phyloP scores from a whole-genome alignment of 768 basidiomycete genomes.

The Sutorius australiensis region DNA sequence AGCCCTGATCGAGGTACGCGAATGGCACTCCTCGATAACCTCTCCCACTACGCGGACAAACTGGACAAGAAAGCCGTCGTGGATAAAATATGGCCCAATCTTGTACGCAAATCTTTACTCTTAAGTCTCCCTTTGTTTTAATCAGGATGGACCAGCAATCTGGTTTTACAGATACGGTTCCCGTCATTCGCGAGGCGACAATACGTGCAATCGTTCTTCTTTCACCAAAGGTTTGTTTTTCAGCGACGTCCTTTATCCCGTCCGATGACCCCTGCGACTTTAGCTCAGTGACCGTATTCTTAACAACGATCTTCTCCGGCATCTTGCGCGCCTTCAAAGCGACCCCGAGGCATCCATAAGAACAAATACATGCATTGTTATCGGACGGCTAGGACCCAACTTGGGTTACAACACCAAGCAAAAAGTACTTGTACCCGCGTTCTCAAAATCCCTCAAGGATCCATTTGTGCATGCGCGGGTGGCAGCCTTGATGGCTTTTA shows the following conservation, averaged over 20 bases:
- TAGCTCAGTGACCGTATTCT: constrained; percentile 88
- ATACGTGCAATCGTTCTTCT: constrained; percentile 82
- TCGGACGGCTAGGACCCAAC: constrained; percentile 84
- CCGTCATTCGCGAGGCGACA: constrained; percentile 92
- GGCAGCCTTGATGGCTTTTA: constrained; percentile 92
- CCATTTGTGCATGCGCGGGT: constrained; percentile 89
- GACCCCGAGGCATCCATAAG: constrained; percentile 94
- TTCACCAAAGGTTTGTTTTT: constrained; percentile 66
- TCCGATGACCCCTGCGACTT: background rate
- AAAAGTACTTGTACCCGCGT: constrained; percentile 97
- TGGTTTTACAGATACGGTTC: constrained; percentile 92
- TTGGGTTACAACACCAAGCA: constrained; percentile 86
- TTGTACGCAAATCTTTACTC: constrained; percentile 44
- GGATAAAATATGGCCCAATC: constrained; percentile 89
- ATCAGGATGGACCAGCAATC: constrained; percentile 61
- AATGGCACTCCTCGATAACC: constrained; percentile 87
- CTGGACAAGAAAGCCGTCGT: constrained; percentile 80
- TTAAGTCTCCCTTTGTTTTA: background rate
- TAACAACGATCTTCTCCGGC: constrained; percentile 93
- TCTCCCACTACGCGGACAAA: constrained; percentile 81
- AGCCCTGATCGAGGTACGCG: constrained; percentile 91
- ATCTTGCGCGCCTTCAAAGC: constrained; percentile 88
- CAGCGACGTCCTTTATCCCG: background rate
- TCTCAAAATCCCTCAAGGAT: constrained; percentile 85
- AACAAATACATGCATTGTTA: constrained; percentile 95